Evolutionary conservation across 1,284 basidiomycete genomes (phyloP).

Genomic region (Cutaneotrichosporon cavernicola): DNA sequence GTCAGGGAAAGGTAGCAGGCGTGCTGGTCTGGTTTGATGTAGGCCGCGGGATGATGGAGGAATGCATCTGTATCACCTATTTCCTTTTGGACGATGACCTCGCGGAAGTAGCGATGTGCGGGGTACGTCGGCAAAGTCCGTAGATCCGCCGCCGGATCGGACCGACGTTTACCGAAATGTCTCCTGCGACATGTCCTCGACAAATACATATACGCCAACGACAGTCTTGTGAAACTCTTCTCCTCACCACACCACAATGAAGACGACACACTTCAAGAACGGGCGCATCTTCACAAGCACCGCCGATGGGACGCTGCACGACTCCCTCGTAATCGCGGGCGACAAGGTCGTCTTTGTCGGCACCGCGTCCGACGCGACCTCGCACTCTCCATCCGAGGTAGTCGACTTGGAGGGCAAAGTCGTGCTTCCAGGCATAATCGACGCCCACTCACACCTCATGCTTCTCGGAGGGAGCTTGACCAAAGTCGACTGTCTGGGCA

Average conservation of each 20-base stretch:
- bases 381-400: background rate
- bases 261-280: slow-evolving; percentile 26
- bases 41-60: background rate
- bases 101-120: background rate
- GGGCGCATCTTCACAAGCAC: slow-evolving; percentile 37
- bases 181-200: background rate
- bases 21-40: background rate
- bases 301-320: slow-evolving; percentile 25
- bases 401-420: slow-evolving; percentile 29
- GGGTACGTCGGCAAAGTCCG: background rate
- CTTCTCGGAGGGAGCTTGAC: slow-evolving; percentile 32
- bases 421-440: slow-evolving; percentile 39
- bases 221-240: background rate
- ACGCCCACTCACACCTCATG: slow-evolving; percentile 39
- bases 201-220: slow-evolving; percentile 1
- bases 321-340: slow-evolving; percentile 28
- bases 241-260: background rate
- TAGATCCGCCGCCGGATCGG: background rate
- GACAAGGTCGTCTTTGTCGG: slow-evolving; percentile 30
- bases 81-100: background rate
- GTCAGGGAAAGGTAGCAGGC: background rate
- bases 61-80: slow-evolving; percentile 2
- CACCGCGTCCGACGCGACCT: background rate
- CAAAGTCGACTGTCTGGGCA: slow-evolving; percentile 27
- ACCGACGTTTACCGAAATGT: background rate